Percentiles rank a stretch among this genome's conserved stretches.
Evolutionary conservation across 208 protist genomes (phyloP).

Genomic region (Porcisia deanei): DNA sequence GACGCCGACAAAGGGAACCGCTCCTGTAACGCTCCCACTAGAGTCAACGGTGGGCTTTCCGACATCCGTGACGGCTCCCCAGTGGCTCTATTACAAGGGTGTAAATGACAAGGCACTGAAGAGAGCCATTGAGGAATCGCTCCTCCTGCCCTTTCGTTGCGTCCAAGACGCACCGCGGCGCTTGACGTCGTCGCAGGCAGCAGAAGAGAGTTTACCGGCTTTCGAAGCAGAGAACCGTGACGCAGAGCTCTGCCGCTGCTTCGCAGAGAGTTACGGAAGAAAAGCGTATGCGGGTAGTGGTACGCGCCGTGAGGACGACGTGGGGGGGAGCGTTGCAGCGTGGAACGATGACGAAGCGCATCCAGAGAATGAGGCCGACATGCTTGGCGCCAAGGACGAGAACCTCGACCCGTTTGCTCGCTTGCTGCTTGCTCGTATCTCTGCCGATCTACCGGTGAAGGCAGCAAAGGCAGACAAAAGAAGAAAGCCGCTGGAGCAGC

Average conservation of each 20-base stretch:
- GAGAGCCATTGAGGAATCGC: slow-evolving; percentile 69
- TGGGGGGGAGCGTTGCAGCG: neutral
- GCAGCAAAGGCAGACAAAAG: slow-evolving; percentile 21
- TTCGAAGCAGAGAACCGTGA: slow-evolving; percentile 41
- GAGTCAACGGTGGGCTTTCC: neutral
- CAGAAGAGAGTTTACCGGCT: slow-evolving; percentile 17
- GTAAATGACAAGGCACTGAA: slow-evolving; percentile 56
- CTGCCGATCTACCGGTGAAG: slow-evolving; percentile 11
- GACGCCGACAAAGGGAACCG: slow-evolving; percentile 3
- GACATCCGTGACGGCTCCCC: slow-evolving; percentile 5
- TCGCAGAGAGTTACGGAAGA: slow-evolving; percentile 36
- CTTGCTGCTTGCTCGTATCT: slow-evolving; percentile 29
- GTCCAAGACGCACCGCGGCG: slow-evolving; percentile 46
- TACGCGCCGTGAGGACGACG: slow-evolving; percentile 27
- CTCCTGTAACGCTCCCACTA: neutral
- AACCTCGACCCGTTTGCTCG: slow-evolving; percentile 33
- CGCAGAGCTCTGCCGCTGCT: slow-evolving; percentile 33
- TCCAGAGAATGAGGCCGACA: slow-evolving; percentile 11
- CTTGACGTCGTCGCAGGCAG: slow-evolving; percentile 22
- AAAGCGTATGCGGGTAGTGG: slow-evolving; percentile 16
- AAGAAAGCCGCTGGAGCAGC: neutral
- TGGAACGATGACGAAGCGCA: slow-evolving; percentile 5
- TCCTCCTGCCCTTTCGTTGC: slow-evolving; percentile 60
- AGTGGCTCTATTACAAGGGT: slow-evolving; percentile 34
- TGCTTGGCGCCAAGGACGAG: slow-evolving; percentile 17